Evolutionary conservation across 2,329 filamentous ascomycete genomes (phyloP), one percentile per base, ranked within the genome.

Genomic region (Stemphylium lycopersici): DNA sequence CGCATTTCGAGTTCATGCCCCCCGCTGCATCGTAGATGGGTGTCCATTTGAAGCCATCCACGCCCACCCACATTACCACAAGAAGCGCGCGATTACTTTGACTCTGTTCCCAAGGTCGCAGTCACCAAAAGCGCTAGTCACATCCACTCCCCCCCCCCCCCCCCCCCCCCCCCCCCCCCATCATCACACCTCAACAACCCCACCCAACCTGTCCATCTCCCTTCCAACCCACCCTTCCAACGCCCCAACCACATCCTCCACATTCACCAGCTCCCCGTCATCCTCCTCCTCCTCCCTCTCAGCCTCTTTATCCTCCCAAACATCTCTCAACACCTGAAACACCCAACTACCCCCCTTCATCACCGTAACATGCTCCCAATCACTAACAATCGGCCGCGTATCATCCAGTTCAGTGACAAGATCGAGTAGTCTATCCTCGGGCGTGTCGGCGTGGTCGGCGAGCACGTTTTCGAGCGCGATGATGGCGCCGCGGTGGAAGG

Each of bases 401-500:
- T 42, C 49, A 1, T 54, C 46, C 6, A 59, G 33, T 1, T 56
- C 42, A 1, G 52, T 29, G 0, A 56, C 18, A 0, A 56, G 6
- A 1, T 43, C 48, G 1, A 41, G 44, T 15, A 55, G 12, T 0
- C 2, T 24, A 16, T 10, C 12, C 0, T 32, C 3, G 0, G 45
- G 38, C 6, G 43, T 15, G 2, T 34, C 29, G 2, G 29, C 12
- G 26, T 51, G 36, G n/a, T 59, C 54, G 2, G 24, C 18, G 1
- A 52, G 18, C 0, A 59, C 34, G 26, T 59, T 59, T 38, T 51
- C 47, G 1, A 59, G 36, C 0, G 57, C 54, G 16, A 59, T 57
- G 4, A 2, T 12, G 0, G 42, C 44, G 22, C 57, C 54, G 24
- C 18, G 39, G 34, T 44, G 36, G 39, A 59, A 59, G n/a, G 22